Conservation (phyloP, 2,329 filamentous ascomycete species). For the Verticillium longisporum region DNA sequence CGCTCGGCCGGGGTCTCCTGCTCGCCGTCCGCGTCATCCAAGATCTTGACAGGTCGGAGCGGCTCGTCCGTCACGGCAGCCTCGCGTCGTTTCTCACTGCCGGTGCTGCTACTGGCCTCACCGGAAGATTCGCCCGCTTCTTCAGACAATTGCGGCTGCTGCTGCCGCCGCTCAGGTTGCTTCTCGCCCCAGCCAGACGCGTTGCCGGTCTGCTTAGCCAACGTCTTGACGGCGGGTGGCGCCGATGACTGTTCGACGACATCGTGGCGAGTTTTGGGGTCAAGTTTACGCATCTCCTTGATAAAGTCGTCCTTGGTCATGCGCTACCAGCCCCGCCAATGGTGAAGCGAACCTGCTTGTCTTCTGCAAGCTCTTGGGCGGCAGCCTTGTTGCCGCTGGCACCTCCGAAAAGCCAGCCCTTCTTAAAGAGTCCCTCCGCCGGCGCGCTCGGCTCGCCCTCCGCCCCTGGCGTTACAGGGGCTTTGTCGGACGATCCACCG, state of each 20-base stretch:
- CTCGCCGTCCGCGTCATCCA: conserved; percentile 27
- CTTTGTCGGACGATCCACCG: conserved; percentile 32
- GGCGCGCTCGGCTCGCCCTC: conserved; percentile 7
- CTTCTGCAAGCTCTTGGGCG: conserved; percentile 52
- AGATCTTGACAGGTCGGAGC: conserved; percentile 3
- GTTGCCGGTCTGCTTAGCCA: conserved; percentile 35
- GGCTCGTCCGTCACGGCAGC: background rate
- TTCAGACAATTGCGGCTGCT: background rate
- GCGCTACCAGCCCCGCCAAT: conserved; percentile 64
- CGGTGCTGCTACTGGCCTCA: conserved; percentile 1
- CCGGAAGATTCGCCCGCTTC: conserved; percentile 3
- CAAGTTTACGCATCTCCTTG: conserved; percentile 63
- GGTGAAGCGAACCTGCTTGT: conserved; percentile 68
- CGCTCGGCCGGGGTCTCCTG: conserved; percentile 68
- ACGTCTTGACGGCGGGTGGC: conserved; percentile 38
- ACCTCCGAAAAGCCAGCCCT: conserved; percentile 46
- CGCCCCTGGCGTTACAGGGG: conserved; percentile 7
- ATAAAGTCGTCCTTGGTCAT: conserved; percentile 81
- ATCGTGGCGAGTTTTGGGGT: conserved; percentile 54
- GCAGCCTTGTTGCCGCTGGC: conserved; percentile 29
- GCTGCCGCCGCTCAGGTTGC: background rate
- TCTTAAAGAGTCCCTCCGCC: conserved; percentile 24
- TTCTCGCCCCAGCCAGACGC: background rate
- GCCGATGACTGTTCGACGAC: conserved; percentile 45
- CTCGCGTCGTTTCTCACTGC: background rate